Evolutionary conservation across 345 rosid genomes (phyloP), one percentile per base, ranked within the genome.

Genomic region (Anacardium occidentale): DNA sequence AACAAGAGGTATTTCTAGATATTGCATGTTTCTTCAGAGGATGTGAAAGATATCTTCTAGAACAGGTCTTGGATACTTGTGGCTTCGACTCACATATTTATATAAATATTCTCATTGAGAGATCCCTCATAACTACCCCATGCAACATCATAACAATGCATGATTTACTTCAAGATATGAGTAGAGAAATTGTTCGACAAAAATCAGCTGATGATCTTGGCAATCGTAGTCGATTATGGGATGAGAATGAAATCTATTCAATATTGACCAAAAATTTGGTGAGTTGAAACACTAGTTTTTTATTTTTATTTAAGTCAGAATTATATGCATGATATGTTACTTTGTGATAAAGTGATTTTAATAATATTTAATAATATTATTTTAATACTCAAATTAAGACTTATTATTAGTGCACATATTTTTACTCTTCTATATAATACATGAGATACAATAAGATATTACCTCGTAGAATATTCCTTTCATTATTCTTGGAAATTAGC

Each of bases 21-120:
- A 63, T 69, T 55, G 81, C 74, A 1, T 78, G 81, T 58, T 78
- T 78, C 71, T 70, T 78, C 13, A 74, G 51, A 40, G 81, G 81
- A 0, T 18, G 54, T 74, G 74, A 65, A 9, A 40, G 13, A 37
- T 59, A 64, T 61, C 54, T 26, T 17, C 52, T 64, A 2, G 24
- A 18, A 18, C 37, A 58, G n/a, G n/a, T 74, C 25, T 32, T 78
- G 29, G 72, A 64, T 59, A 51, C 55, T 0, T 70, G 75, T 66
- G 64, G 11, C 40, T 65, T 74, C 37, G 4, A 21, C 51, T 9
- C 58, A 18, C 40, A 70, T 24, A 58, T 48, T n/a, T n/a, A n/a
- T 40, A 21, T 78, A 47, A 44, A n/a, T 42, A 44, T 64, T 70
- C 81, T 78, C 34, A 26, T 63, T 7, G 81, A 78, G 45, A 78